Conservation (phyloP, 495 filamentous ascomycete genomes). For the Viridothelium virens region DNA sequence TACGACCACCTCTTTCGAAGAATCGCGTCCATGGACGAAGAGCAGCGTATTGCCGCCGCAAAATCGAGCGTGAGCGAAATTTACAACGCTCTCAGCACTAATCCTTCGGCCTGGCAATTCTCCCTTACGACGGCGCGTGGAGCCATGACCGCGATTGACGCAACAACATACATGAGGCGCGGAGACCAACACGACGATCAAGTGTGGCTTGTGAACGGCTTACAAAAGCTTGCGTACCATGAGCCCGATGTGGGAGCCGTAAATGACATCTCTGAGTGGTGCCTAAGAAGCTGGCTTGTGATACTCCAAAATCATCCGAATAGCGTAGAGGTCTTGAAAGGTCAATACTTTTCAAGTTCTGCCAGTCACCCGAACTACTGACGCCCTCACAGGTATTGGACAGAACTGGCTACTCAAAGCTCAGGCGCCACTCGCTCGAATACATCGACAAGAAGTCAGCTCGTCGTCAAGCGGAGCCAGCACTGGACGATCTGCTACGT, state of each 20-base stretch:
- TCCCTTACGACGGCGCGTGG: constrained; percentile 18
- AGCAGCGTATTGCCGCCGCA: constrained; percentile 21
- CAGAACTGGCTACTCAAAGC: constrained; percentile 44
- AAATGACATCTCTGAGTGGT: constrained; percentile 43
- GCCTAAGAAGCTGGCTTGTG: constrained; percentile 39
- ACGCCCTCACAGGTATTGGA: constrained; percentile 37
- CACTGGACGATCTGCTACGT: constrained; percentile 15
- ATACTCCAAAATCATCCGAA: constrained; percentile 38
- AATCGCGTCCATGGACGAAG: constrained; percentile 17
- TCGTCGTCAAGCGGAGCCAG: constrained; percentile 32
- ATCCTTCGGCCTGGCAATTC: constrained; percentile 19
- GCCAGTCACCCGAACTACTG: constrained; percentile 2
- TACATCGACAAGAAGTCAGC: constrained; percentile 40
- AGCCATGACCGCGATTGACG: constrained; percentile 20
- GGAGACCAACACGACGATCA: constrained; percentile 36
- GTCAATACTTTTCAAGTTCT: constrained; percentile 26
- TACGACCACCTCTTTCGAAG: background rate
- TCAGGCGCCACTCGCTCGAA: constrained; percentile 42
- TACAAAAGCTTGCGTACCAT: constrained; percentile 43
- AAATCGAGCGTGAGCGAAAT: constrained; percentile 19
- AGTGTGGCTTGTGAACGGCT: constrained; percentile 39
- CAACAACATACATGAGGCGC: constrained; percentile 34
- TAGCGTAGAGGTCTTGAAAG: constrained; percentile 39
- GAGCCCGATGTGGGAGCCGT: constrained; percentile 42
- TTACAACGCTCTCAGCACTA: constrained; percentile 17